Percentiles rank a stretch among this genome's conserved stretches.
Evolutionary conservation across 495 filamentous ascomycete species (phyloP).

Genomic region (Penicillium arizonense): DNA sequence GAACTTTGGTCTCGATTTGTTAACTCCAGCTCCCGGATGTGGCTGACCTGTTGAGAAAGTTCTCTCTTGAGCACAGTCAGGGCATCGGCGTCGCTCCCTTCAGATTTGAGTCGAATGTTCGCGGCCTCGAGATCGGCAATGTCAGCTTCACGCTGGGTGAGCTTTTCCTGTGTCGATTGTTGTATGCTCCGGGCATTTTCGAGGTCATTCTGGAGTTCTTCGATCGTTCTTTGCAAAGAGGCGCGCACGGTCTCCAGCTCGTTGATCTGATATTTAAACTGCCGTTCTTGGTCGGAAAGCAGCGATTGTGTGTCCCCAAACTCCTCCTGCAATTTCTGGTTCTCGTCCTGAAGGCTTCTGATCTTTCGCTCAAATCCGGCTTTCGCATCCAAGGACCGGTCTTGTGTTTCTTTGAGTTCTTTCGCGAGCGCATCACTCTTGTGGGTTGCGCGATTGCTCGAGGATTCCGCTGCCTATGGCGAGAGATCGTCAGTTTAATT

Average conservation of each 20-base stretch:
- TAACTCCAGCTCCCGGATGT: slow-evolving; percentile 81
- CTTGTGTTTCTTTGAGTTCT: slow-evolving; percentile 70
- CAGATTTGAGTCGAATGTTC: slow-evolving; percentile 75
- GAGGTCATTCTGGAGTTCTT: slow-evolving; percentile 71
- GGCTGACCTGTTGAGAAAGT: slow-evolving; percentile 81
- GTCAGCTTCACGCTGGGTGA: slow-evolving; percentile 66
- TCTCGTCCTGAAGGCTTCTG: slow-evolving; percentile 70
- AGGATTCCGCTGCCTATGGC: slow-evolving; percentile 58
- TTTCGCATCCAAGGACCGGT: slow-evolving; percentile 64
- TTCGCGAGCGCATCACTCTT: slow-evolving; percentile 70
- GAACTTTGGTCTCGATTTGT: slow-evolving; percentile 74
- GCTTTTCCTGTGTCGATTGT: slow-evolving; percentile 61
- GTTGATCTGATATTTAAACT: slow-evolving; percentile 63
- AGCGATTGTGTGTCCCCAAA: slow-evolving; percentile 71
- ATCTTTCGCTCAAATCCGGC: slow-evolving; percentile 68
- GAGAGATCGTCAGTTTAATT: slow-evolving; percentile 9
- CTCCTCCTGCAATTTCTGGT: slow-evolving; percentile 69
- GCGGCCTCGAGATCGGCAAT: slow-evolving; percentile 76
- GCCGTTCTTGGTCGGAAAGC: slow-evolving; percentile 66
- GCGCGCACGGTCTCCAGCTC: slow-evolving; percentile 71
- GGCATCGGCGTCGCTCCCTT: slow-evolving; percentile 81
- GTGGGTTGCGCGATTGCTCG: slow-evolving; percentile 62
- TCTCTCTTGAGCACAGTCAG: slow-evolving; percentile 80
- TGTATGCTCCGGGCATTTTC: slow-evolving; percentile 60
- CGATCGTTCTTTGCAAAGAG: slow-evolving; percentile 62